Conservation (phyloP, 225 moss, liverwort and hornwort genomes). For the Thuidium tamariscinum region DNA sequence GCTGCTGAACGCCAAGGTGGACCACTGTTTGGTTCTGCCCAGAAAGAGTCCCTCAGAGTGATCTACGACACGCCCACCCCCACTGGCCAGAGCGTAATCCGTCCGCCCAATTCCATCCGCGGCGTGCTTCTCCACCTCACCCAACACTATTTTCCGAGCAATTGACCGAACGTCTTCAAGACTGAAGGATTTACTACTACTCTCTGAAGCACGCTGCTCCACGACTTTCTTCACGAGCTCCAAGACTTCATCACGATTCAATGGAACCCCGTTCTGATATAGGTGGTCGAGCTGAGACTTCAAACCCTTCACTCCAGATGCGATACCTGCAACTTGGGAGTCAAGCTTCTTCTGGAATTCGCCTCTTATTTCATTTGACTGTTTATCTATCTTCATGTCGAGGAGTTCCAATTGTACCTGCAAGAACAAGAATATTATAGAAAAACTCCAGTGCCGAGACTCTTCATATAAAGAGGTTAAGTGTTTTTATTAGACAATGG, state of each 20-base stretch:
- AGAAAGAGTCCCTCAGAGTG: constrained; percentile 73
- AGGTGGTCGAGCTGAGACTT: constrained; percentile 53
- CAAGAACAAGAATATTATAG: neutral
- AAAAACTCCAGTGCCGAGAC: neutral
- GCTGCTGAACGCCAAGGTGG: constrained; percentile 42
- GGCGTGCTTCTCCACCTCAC: constrained; percentile 73
- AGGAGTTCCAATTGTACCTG: constrained; percentile 79
- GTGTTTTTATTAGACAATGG: neutral
- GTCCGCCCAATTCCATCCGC: constrained; percentile 88
- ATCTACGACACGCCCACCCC: constrained; percentile 74
- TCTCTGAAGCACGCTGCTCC: constrained; percentile 67
- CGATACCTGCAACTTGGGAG: constrained; percentile 31
- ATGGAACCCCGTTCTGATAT: constrained; percentile 34
- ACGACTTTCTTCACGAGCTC: constrained; percentile 66
- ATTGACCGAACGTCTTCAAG: constrained; percentile 81
- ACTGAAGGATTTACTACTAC: constrained; percentile 54
- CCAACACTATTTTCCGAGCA: constrained; percentile 61
- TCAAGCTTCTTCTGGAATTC: constrained; percentile 48
- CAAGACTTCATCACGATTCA: constrained; percentile 55
- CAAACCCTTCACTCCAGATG: constrained; percentile 46
- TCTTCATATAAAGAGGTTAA: neutral
- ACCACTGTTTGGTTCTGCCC: constrained; percentile 54
- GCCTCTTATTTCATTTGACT: constrained; percentile 50
- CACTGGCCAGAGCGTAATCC: constrained; percentile 87
- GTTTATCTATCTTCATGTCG: constrained; percentile 77